Evolutionary conservation across 2,329 filamentous ascomycete species (phyloP), one percentile per base, ranked within the genome.

Genomic region (Botrytis byssoidea): DNA sequence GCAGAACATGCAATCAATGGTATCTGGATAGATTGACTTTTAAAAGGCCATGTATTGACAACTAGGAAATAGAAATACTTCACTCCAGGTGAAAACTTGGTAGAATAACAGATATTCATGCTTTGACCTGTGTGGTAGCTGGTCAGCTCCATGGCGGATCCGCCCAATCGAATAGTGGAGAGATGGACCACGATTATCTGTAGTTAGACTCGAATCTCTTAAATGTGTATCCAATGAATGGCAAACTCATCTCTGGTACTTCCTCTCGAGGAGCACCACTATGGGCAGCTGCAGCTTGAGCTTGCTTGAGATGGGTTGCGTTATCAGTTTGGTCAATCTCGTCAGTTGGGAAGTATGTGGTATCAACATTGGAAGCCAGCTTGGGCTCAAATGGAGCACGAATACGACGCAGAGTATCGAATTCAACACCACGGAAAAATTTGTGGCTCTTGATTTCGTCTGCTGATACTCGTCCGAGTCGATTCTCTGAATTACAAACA

Each of bases 241-340:
- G 96, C 84, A 99, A 85, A 84, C 93, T 97, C 90, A 98, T 95
- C 84, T 97, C 95, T 5, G 95, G 94, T 76, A 94, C 91, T 82
- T 97, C 93, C 78, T 95, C 93, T 16, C 88, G 86, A 76, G 83
- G 83, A 73, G 78, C 78, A 57, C 81, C 81, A 25, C 81, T 85
- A 78, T 87, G 87, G 70, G 90, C 89, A 79, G 90, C 88, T 75
- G 92, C 88, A 69, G 92, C 88, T 68, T 68, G 66, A 68, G 93
- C 93, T 83, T 76, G 77, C 82, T 94, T 93, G 80, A 97, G 88
- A 77, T 93, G 88, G 37, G 94, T 96, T 73, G 93, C 94, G 77
- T 94, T 97, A 83, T 98, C 95, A 72, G 94, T 95, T 85, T 98
- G 95, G 79, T 97, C 94, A 81, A 99, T 98, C 83, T 99, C 96